A percentile compares a stretch with the other conserved stretches of the same genome.
phyloP scores from a whole-genome alignment of 148 eudicot species.

The Vaccinium myrtillus region DNA sequence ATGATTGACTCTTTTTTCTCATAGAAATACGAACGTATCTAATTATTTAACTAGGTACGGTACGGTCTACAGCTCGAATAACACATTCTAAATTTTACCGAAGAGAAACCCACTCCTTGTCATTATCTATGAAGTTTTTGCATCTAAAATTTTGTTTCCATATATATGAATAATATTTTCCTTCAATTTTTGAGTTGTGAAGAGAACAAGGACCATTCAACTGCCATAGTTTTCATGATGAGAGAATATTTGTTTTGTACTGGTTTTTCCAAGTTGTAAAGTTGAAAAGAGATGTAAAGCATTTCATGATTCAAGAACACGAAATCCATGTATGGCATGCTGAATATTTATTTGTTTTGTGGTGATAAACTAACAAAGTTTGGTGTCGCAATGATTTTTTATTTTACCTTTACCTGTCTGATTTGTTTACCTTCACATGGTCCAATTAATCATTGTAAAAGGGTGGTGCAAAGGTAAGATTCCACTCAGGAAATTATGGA shows the following conservation, averaged over 20 bases:
- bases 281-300: neutral
- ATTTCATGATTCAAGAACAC: neutral
- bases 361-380: too few species aligned
- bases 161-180: too few species aligned
- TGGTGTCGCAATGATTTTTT: too few species aligned
- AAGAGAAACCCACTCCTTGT: too few species aligned
- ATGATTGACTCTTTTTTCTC: neutral
- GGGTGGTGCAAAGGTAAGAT: neutral
- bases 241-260: neutral
- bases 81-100: too few species aligned
- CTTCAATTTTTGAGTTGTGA: neutral
- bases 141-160: too few species aligned
- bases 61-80: too few species aligned
- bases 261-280: neutral
- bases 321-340: neutral
- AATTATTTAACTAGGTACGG: too few species aligned
- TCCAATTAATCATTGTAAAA: neutral
- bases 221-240: neutral
- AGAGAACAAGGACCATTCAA: neutral
- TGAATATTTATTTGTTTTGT: too few species aligned
- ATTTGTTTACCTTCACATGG: neutral
- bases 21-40: too few species aligned
- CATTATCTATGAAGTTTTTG: too few species aligned
- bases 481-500: neutral
- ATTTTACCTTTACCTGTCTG: neutral